These are phyloP conservation scores for Ambrosiella cleistominuta DNA, from an alignment of 2,329 filamentous ascomycete genomes.

Conservation along the genomic window DNA sequence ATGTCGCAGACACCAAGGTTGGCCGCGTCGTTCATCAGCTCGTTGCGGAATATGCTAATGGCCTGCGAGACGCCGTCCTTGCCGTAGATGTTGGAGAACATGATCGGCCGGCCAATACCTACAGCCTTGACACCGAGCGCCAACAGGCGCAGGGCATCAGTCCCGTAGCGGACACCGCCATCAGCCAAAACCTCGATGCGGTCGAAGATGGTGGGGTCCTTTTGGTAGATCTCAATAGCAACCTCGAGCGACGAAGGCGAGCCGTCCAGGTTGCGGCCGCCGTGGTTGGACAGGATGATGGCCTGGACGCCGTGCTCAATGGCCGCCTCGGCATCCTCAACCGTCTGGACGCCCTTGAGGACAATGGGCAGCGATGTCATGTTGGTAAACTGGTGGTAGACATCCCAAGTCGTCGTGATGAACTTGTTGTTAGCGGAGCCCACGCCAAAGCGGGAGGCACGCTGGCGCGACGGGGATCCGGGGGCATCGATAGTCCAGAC, in stretches of 20 bases:
- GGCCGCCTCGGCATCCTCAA: slow-evolving; percentile 24
- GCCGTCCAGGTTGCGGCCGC: slow-evolving; percentile 26
- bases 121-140: slow-evolving; percentile 27
- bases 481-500: slow-evolving; percentile 22
- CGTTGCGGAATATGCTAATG: slow-evolving; percentile 29
- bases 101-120: slow-evolving; percentile 27
- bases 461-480: slow-evolving; percentile 18
- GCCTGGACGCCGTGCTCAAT: slow-evolving; percentile 23
- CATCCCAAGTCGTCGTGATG: slow-evolving; percentile 13
- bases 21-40: slow-evolving; percentile 28
- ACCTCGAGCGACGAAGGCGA: slow-evolving; percentile 21
- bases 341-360: slow-evolving; percentile 25
- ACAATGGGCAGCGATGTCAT: slow-evolving; percentile 20
- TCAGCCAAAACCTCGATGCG: slow-evolving; percentile 19
- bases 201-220: slow-evolving; percentile 17
- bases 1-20: slow-evolving; percentile 26
- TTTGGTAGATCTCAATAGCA: slow-evolving; percentile 17
- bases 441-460: slow-evolving; percentile 23
- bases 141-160: slow-evolving; percentile 27
- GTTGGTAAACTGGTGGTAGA: slow-evolving; percentile 9
- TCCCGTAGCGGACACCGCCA: slow-evolving; percentile 27
- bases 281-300: slow-evolving; percentile 27
- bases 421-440: slow-evolving; percentile 19
- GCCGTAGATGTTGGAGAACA: slow-evolving; percentile 30
- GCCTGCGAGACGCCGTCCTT: slow-evolving; percentile 29